Evolutionary conservation across 1,284 basidiomycete species (phyloP).

Genomic region (Trametes versicolor): DNA sequence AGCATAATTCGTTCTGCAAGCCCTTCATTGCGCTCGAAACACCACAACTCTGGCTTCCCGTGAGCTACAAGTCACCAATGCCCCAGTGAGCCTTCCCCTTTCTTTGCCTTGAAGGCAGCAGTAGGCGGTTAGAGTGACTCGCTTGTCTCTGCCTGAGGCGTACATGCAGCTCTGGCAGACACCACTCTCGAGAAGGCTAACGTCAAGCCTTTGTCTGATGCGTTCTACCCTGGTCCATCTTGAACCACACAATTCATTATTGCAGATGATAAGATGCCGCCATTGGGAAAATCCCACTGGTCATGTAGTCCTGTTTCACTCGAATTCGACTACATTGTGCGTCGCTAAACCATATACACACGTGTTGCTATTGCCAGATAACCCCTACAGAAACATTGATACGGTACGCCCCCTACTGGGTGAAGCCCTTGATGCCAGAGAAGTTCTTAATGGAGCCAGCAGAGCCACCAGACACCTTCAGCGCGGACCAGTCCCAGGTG

Average conservation of each 20-base stretch:
- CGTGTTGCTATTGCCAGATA: too few species aligned
- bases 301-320: too few species aligned
- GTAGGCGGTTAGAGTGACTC: too few species aligned
- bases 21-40: neutral
- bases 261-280: too few species aligned
- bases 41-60: neutral
- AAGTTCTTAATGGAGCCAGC: slow-evolving; percentile 49
- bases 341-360: neutral
- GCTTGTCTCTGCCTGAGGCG: too few species aligned
- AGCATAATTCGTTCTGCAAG: slow-evolving; percentile 8
- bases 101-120: too few species aligned
- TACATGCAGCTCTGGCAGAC: neutral
- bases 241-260: too few species aligned
- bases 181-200: neutral
- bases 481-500: slow-evolving; percentile 60
- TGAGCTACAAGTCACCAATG: too few species aligned
- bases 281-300: too few species aligned
- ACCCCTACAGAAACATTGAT: neutral
- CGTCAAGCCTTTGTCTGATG: neutral
- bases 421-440: slow-evolving; percentile 42
- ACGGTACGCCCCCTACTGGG: slow-evolving; percentile 33
- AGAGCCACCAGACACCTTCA: slow-evolving; percentile 56
- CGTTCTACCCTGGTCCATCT: too few species aligned
- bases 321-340: too few species aligned
- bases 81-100: too few species aligned